Percentiles rank a stretch among this genome's conserved stretches.
Evolutionary conservation across 208 protist genomes (phyloP).

Genomic region (Strigomonas culicis): DNA sequence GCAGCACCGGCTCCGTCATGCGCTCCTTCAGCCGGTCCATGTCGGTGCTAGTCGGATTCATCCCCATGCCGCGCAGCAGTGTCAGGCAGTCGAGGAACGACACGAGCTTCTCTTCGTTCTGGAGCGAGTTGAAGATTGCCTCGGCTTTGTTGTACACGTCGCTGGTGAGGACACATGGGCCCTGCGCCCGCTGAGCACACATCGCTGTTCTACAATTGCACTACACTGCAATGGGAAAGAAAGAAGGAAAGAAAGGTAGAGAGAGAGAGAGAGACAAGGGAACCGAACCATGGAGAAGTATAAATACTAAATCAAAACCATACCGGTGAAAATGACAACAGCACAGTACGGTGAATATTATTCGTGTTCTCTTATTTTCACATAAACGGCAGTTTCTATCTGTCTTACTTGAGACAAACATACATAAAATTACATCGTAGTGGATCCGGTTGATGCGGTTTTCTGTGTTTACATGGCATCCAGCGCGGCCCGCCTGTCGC

Average conservation of each 20-base stretch:
- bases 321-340: conserved; percentile 12
- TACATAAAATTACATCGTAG: too few species aligned
- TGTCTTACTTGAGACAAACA: too few species aligned
- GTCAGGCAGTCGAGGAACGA: conserved; percentile 90
- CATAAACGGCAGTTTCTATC: too few species aligned
- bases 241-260: conserved; percentile 1
- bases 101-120: conserved; percentile 87
- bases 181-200: not conserved
- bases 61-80: conserved; percentile 86
- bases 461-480: not conserved
- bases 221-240: conserved; percentile 7
- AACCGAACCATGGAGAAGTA: conserved; percentile 2
- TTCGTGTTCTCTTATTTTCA: not conserved
- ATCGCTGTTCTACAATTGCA: not conserved
- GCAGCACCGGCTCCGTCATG: conserved; percentile 73
- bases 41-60: conserved; percentile 84
- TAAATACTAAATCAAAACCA: not conserved
- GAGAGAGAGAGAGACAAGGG: conserved; percentile 11
- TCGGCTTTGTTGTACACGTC: conserved; percentile 88
- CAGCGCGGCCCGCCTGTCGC: not conserved
- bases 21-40: conserved; percentile 74
- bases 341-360: not conserved
- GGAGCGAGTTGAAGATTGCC: conserved; percentile 66
- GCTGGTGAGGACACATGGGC: conserved; percentile 80
- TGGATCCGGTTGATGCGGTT: not conserved